Conservation (phyloP, 495 filamentous ascomycete species). For the Lepidopterella palustris region DNA sequence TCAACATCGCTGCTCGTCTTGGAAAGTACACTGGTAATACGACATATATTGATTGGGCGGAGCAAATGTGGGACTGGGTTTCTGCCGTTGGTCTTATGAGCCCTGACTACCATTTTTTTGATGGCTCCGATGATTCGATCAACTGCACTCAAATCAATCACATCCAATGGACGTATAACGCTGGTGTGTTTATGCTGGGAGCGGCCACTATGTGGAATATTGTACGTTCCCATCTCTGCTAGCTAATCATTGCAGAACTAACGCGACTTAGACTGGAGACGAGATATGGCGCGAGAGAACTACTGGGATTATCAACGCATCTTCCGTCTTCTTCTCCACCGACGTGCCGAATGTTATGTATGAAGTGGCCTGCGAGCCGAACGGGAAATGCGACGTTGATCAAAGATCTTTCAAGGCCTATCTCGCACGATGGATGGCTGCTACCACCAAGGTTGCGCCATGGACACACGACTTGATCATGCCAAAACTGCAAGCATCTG, state of each 20-base stretch:
- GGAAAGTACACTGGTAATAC: constrained; percentile 68
- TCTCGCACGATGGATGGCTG: constrained; percentile 62
- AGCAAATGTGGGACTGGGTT: constrained; percentile 67
- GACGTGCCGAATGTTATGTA: constrained; percentile 50
- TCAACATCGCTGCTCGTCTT: constrained; percentile 73
- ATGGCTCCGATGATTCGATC: constrained; percentile 53
- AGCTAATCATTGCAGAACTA: neutral
- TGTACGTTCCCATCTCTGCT: constrained; percentile 33
- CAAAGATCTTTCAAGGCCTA: constrained; percentile 72
- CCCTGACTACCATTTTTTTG: constrained; percentile 52
- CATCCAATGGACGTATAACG: constrained; percentile 72
- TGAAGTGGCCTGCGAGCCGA: constrained; percentile 65
- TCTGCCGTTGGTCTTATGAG: constrained; percentile 48
- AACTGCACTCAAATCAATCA: constrained; percentile 56
- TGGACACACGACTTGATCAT: constrained; percentile 50
- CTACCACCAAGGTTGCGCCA: constrained; percentile 59
- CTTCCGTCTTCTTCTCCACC: constrained; percentile 51
- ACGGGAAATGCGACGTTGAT: constrained; percentile 61
- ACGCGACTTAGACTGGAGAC: constrained; percentile 36
- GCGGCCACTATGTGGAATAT: constrained; percentile 73
- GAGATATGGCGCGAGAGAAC: constrained; percentile 52
- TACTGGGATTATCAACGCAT: constrained; percentile 49
- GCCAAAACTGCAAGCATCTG: constrained; percentile 50
- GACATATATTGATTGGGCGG: constrained; percentile 71
- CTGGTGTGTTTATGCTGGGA: constrained; percentile 66